Evolutionary conservation across 1,139 yeast species (phyloP).

Genomic region (Suhomyces maxii): DNA sequence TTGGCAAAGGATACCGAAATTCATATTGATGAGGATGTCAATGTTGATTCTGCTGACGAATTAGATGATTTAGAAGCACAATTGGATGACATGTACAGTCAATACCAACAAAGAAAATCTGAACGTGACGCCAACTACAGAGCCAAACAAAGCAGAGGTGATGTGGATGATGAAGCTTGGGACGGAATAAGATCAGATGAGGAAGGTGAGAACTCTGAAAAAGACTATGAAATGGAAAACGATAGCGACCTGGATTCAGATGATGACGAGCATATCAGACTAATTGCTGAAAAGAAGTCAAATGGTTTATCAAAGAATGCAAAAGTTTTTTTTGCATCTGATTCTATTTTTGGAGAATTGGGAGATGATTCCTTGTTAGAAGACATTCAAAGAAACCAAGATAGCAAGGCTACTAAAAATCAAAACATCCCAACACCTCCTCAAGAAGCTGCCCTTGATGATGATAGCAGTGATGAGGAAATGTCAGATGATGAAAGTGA

Average conservation of each 20-base stretch:
- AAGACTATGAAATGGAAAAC: conserved; percentile 47
- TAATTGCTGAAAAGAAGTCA: conserved; percentile 56
- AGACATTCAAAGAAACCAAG: conserved; percentile 20
- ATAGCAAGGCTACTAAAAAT: neutral
- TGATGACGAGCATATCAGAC: conserved; percentile 72
- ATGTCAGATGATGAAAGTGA: conserved; percentile 15
- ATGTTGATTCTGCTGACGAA: conserved; percentile 55
- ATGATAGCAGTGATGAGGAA: conserved; percentile 17
- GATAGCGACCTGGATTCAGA: conserved; percentile 54
- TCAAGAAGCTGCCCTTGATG: neutral
- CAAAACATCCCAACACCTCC: too few relatives aligned
- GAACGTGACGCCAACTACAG: conserved; percentile 78
- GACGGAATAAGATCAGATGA: conserved; percentile 64
- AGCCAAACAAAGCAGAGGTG: conserved; percentile 82
- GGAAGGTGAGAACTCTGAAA: conserved; percentile 40
- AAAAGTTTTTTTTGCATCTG: conserved; percentile 68
- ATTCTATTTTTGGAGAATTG: conserved; percentile 71
- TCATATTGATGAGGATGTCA: conserved; percentile 43
- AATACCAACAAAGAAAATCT: conserved; percentile 70
- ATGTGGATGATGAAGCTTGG: conserved; percentile 81
- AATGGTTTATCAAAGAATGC: conserved; percentile 71
- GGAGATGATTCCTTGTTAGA: conserved; percentile 45
- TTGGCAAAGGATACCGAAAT: conserved; percentile 56
- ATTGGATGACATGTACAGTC: conserved; percentile 76
- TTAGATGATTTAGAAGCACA: conserved; percentile 76